Evolutionary conservation across 1,284 basidiomycete genomes (phyloP).

Genomic region (Tausonia pullulans): DNA sequence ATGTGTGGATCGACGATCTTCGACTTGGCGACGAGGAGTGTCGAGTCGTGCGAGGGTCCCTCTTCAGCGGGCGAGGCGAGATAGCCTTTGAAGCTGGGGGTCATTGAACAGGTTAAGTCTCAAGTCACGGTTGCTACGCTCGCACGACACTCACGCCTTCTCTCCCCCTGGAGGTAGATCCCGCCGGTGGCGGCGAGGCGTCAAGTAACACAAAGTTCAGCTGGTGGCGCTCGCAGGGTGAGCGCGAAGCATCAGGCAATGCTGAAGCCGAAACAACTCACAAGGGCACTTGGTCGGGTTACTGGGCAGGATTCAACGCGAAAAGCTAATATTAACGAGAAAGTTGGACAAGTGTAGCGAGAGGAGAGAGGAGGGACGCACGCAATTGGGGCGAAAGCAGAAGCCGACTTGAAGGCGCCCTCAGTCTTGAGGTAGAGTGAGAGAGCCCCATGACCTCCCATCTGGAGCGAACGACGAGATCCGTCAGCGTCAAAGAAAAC

Average conservation of each 20-base stretch:
- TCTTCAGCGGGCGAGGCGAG: slow-evolving; percentile 50
- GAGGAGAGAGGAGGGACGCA: slow-evolving; percentile 19
- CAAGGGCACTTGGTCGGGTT: slow-evolving; percentile 82
- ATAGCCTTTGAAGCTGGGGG: slow-evolving; percentile 59
- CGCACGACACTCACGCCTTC: too few relatives aligned
- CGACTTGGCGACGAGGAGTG: slow-evolving; percentile 56
- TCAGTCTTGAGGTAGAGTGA: slow-evolving; percentile 66
- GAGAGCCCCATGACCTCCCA: slow-evolving; percentile 84
- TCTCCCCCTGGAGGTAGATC: too few relatives aligned
- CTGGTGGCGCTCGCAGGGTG: too few relatives aligned
- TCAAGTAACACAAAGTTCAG: too few relatives aligned
- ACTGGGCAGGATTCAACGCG: slow-evolving; percentile 18
- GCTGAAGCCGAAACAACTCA: too few relatives aligned
- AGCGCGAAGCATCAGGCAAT: too few relatives aligned
- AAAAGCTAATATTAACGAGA: not conserved
- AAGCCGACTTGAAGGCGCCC: slow-evolving; percentile 67
- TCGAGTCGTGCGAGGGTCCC: slow-evolving; percentile 73
- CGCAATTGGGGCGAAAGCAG: slow-evolving; percentile 83
- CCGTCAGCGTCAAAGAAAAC: too few relatives aligned
- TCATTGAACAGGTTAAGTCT: too few relatives aligned
- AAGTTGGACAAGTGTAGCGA: not conserved
- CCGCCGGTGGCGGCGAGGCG: too few relatives aligned
- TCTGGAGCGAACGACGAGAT: slow-evolving; percentile 52
- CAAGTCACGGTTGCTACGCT: too few relatives aligned
- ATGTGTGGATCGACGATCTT: slow-evolving; percentile 58